Evolutionary conservation across 1,284 basidiomycete genomes (phyloP), one percentile per base, ranked within the genome.

Genomic region (Rhodotorula sp.): DNA sequence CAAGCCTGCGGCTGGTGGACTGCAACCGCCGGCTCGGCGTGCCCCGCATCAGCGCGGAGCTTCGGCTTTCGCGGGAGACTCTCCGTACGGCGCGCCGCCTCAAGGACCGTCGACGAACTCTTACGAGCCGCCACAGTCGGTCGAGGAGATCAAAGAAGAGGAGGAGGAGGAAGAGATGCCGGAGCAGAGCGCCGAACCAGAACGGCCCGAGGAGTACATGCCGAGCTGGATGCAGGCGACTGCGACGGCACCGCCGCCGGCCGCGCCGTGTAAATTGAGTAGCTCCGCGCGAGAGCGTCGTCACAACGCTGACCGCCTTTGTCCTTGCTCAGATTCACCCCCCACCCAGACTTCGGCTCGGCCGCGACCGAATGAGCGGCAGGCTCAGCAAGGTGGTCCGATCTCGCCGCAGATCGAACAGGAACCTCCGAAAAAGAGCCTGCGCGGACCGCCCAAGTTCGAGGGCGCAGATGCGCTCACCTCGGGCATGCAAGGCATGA

Each of bases 11-110:
- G 48, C 44, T 3, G 58, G 65, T 45, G 64, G 46, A 26, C 49
- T 68, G 18, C 68, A 66, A 33, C 72, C 72, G 26, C 69, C 69
- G 5, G 61, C 49, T 20, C 66, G 64, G 18, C 68, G 72, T 2
- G 72, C 72, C 6, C 69, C 72, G 24, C 72, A 73, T 44, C 68
- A 70, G 51, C 65, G 72, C 33, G 72, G 72, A 18, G 62, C 72
- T 4, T 70, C 69, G 6, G 72, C 72, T 3, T 73, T 73, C 51
- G 72, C 51, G 12, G 49, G 63, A n/a, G 72, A 73, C 49, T 73
- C 72, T 29, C 72, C 72, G 20, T 73, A 73, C 57, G 72, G 69
- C 12, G 63, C 72, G 24, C 60, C 70, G 6, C 69, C 72, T 6
- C 58, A 53, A 3, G 72, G 68, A 6, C 66, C 65, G 37, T 54